Evolutionary conservation across 345 rosid species (phyloP).

Genomic region (Eucalyptus brandiana): DNA sequence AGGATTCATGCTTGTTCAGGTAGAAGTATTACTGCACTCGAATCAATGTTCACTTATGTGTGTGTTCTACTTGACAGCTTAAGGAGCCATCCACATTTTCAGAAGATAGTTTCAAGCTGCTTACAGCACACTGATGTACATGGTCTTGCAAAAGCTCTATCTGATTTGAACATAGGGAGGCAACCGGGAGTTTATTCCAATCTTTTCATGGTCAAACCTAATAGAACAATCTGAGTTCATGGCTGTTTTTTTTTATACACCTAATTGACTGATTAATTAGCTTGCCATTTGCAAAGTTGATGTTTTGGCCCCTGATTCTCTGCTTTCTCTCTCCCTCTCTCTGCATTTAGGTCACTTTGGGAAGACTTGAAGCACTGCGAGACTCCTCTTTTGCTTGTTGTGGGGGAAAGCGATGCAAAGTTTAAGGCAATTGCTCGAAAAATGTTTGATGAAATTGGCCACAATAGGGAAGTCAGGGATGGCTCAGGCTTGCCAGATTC

Average conservation of each 20-base stretch:
- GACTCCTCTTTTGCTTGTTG: constrained; percentile 42
- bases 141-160: constrained; percentile 53
- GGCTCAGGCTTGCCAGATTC: background rate
- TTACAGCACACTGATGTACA: constrained; percentile 36
- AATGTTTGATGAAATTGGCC: constrained; percentile 22
- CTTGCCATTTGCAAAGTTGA: background rate
- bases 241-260: background rate
- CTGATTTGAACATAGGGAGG: constrained; percentile 68
- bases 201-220: background rate
- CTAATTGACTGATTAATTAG: background rate
- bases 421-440: constrained; percentile 41
- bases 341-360: constrained; percentile 59
- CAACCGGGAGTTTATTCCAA: constrained; percentile 51
- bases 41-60: background rate
- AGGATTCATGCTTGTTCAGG: background rate
- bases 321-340: background rate
- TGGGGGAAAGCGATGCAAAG: constrained; percentile 59
- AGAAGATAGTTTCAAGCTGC: constrained; percentile 37
- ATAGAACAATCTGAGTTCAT: background rate
- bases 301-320: background rate
- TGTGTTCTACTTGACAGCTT: constrained; percentile 32
- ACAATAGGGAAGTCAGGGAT: background rate
- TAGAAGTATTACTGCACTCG: background rate
- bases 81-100: constrained; percentile 62
- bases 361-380: constrained; percentile 54